phyloP scores from a whole-genome alignment of 192 early-diverging fungal genomes.

The Anaeromyces robustus region DNA sequence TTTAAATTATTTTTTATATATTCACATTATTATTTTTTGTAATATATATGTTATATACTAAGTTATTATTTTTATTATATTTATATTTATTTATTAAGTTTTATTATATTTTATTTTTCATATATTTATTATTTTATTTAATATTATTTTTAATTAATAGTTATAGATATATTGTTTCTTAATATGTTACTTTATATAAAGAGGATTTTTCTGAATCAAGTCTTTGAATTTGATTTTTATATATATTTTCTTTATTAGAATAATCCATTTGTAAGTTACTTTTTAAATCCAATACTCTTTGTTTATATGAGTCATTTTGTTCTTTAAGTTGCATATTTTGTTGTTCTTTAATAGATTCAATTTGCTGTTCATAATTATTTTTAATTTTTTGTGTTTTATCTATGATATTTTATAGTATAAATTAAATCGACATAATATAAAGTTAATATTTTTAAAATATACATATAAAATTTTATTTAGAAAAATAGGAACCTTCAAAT shows the following conservation, averaged over 20 bases:
- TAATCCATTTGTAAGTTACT: neutral
- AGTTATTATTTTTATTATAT: too few species aligned
- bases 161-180: too few species aligned
- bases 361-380: neutral
- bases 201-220: neutral
- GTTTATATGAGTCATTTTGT: neutral
- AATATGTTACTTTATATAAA: neutral
- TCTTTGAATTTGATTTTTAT: neutral
- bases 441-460: too few species aligned
- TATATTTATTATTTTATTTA: too few species aligned
- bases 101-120: too few species aligned
- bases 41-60: too few species aligned
- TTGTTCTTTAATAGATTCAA: neutral
- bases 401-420: neutral
- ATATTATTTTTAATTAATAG: too few species aligned
- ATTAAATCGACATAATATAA: too few species aligned
- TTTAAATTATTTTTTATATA: too few species aligned
- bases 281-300: neutral
- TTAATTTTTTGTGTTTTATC: neutral
- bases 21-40: too few species aligned
- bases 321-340: neutral
- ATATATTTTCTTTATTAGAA: neutral
- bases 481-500: neutral
- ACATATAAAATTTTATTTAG: too few species aligned
- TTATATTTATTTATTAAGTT: too few species aligned